Percentiles rank a stretch among this genome's conserved stretches.
Evolutionary conservation across 331 rosid genomes (phyloP).

Genomic region (Erythrophleum ivorense): DNA sequence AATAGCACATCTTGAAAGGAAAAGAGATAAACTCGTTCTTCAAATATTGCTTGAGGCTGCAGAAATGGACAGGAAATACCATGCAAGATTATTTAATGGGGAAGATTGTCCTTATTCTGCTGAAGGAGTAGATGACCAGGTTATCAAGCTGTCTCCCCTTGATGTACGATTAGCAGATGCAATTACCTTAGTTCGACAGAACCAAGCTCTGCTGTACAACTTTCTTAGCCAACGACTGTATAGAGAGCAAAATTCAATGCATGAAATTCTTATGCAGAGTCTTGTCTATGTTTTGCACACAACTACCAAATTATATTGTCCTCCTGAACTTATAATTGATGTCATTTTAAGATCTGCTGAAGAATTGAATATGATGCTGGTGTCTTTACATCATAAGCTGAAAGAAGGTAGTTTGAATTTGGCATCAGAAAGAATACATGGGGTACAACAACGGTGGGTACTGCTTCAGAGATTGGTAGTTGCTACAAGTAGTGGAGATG

Average conservation of each 20-base stretch:
- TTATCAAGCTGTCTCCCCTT: slow-evolving; percentile 60
- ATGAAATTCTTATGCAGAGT: slow-evolving; percentile 91
- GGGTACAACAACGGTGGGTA: slow-evolving; percentile 78
- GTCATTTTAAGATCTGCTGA: slow-evolving; percentile 78
- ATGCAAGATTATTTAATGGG: slow-evolving; percentile 50
- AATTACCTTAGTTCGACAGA: slow-evolving; percentile 87
- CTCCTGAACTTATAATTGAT: slow-evolving; percentile 80
- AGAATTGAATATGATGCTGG: slow-evolving; percentile 68
- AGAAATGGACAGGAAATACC: slow-evolving; percentile 77
- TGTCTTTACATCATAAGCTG: slow-evolving; percentile 60
- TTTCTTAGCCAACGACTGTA: slow-evolving; percentile 70
- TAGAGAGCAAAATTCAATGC: slow-evolving; percentile 74
- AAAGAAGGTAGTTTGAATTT: slow-evolving; percentile 62
- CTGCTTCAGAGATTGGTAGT: slow-evolving; percentile 81
- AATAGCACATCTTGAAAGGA: slow-evolving; percentile 70
- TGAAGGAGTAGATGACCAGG: slow-evolving; percentile 69
- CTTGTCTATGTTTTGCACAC: slow-evolving; percentile 80
- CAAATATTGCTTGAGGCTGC: slow-evolving; percentile 88
- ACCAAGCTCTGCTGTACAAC: slow-evolving; percentile 80
- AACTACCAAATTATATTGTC: slow-evolving; percentile 77
- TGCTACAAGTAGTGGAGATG: slow-evolving; percentile 73
- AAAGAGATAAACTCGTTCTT: slow-evolving; percentile 82
- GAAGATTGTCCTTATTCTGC: slow-evolving; percentile 49
- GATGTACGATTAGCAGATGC: slow-evolving; percentile 82
- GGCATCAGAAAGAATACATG: slow-evolving; percentile 67